Evolutionary conservation across 2,329 filamentous ascomycete species (phyloP), one percentile per base, ranked within the genome.

Genomic region (Paracoccidioides brasiliensis): DNA sequence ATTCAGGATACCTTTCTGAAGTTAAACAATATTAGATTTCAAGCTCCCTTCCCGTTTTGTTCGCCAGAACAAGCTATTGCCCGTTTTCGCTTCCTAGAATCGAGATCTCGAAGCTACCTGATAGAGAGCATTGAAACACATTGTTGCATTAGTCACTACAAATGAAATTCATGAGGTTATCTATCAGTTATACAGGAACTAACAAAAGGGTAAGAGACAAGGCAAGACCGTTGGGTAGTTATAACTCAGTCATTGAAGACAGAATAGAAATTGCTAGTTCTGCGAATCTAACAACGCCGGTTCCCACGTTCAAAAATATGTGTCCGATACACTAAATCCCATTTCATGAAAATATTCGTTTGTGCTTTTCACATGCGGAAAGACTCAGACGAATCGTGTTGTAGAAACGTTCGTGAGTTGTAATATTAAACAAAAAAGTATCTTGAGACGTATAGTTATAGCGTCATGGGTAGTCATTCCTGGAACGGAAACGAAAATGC

Each of bases 361-460:
- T 49, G 84, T 84, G 76, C 67, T 84, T 10, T 57, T 77, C n/a
- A 10, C 9, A 15, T n/a, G 14, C 15, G 22, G 22, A 42, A 14
- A 40, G 38, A 9, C 32, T 43, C 15, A 10, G 44, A 30, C 32
- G 52, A 51, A 50, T 45, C 28, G 33, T 57, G 57, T 51, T 55
- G 57, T 55, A 55, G 55, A 59, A 59, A 53, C 55, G 40, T 22
- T 57, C 48, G 37, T 40, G 28, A 44, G 42, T 14, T 28, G 41
- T 5, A 42, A 38, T 40, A 52, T 37, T 41, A 32, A 22, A 32
- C 32, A 22, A 30, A 15, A 52, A 14, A n/a, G 32, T 14, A 41
- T 6, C 32, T n/a, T 4, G 32, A 38, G n/a, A 8, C 33, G n/a
- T 22, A 37, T 35, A 12, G 37, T 38, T 2, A 12, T 38, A 32